Conservation (phyloP, 257 asterid genomes). For the Solanum rostratum region DNA sequence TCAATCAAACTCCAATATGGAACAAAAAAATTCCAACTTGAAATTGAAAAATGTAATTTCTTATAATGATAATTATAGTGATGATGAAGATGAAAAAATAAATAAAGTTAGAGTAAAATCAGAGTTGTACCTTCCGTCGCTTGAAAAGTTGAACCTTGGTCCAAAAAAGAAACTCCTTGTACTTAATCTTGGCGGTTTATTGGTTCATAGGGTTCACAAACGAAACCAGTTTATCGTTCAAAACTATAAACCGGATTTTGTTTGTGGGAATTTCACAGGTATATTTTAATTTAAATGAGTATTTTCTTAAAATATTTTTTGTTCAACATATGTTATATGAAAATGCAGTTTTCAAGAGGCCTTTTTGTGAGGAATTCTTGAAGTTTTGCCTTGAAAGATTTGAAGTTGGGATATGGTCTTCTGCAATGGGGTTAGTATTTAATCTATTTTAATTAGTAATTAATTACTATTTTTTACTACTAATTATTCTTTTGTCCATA, state of each 20-base stretch:
- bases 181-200: slow-evolving; percentile 42
- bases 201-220: slow-evolving; percentile 29
- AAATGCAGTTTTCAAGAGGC: slow-evolving; percentile 8
- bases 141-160: slow-evolving; percentile 38
- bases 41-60: not conserved
- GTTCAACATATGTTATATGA: not conserved
- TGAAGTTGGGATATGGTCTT: slow-evolving; percentile 58
- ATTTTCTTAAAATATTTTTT: not conserved
- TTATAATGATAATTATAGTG: not conserved
- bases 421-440: slow-evolving; percentile 29
- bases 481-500: not conserved
- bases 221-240: slow-evolving; percentile 8
- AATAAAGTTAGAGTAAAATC: not conserved
- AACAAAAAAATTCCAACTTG: not conserved
- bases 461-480: no score
- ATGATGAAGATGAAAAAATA: not conserved
- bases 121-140: slow-evolving; percentile 23
- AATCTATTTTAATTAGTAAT: no score
- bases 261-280: slow-evolving; percentile 28
- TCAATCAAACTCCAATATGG: not conserved
- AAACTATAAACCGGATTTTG: slow-evolving; percentile 23
- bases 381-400: slow-evolving; percentile 31
- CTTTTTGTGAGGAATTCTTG: not conserved
- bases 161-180: slow-evolving; percentile 49
- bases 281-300: not conserved